Percentiles rank a stretch among this genome's conserved stretches.
Evolutionary conservation across 768 basidiomycete species (phyloP).

Genomic region (Cubamyces lactineus): DNA sequence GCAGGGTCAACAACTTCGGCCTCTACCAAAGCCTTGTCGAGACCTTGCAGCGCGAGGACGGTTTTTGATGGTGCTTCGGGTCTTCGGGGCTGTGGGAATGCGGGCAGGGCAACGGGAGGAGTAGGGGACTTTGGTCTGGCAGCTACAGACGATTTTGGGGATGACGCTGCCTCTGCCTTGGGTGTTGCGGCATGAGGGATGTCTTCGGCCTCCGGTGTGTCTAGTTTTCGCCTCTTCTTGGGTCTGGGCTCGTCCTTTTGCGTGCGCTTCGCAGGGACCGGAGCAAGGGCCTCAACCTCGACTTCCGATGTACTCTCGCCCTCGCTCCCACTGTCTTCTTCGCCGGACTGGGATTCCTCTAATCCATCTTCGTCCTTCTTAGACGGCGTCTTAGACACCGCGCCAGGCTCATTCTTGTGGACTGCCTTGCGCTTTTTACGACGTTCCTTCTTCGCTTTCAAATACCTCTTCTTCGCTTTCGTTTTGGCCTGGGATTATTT

Average conservation of each 20-base stretch:
- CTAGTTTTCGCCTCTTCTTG: constrained; percentile 50
- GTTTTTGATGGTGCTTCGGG: constrained; percentile 73
- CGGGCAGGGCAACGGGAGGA: constrained; percentile 51
- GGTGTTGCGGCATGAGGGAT: not conserved
- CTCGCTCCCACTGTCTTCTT: constrained; percentile 25
- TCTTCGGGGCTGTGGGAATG: constrained; percentile 67
- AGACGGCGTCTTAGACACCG: not conserved
- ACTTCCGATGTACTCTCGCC: constrained; percentile 28
- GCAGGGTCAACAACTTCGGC: constrained; percentile 71
- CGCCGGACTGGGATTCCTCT: constrained; percentile 15
- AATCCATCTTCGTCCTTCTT: not conserved
- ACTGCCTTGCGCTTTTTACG: constrained; percentile 51
- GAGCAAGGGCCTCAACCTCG: constrained; percentile 3
- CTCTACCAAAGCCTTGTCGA: constrained; percentile 71
- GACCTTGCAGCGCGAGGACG: constrained; percentile 74
- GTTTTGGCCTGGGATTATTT: constrained; percentile 53
- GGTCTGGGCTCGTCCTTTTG: constrained; percentile 36
- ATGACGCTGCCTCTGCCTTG: not conserved
- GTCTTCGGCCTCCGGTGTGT: constrained; percentile 25
- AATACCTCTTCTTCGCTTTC: constrained; percentile 71
- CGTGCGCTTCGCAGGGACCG: constrained; percentile 4
- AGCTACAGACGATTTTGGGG: not conserved
- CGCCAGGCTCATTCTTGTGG: not conserved
- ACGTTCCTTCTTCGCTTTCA: constrained; percentile 71
- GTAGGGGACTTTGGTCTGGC: constrained; percentile 29